phyloP scores from a whole-genome alignment of 345 rosid species.

The Gynandropsis gynandra region DNA sequence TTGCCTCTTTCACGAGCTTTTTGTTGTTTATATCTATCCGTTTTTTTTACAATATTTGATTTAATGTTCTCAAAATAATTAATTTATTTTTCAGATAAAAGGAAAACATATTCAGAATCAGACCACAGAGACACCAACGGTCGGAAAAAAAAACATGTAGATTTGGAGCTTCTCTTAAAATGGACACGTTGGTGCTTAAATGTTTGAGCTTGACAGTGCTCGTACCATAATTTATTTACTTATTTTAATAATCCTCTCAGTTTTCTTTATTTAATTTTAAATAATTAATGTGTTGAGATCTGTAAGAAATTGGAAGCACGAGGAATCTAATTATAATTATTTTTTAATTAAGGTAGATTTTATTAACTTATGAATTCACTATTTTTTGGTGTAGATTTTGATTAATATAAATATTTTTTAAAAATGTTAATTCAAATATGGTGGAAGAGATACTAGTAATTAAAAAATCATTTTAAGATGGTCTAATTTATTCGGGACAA shows the following conservation, averaged over 20 bases:
- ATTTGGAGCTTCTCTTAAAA: slow-evolving; percentile 16
- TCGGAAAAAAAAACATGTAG: slow-evolving; percentile 15
- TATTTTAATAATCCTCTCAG: slow-evolving; percentile 7
- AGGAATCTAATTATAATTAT: too few species aligned
- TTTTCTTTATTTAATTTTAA: not conserved
- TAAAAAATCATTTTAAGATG: too few species aligned
- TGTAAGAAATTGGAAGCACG: slow-evolving; percentile 10
- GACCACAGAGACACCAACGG: slow-evolving; percentile 25
- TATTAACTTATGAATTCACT: too few species aligned
- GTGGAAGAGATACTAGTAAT: too few species aligned
- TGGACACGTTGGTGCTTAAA: slow-evolving; percentile 25
- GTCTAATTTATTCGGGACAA: too few species aligned
- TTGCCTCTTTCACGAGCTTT: slow-evolving; percentile 26
- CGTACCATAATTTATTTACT: slow-evolving; percentile 12
- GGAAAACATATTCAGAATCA: slow-evolving; percentile 16
- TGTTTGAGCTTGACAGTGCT: slow-evolving; percentile 28
- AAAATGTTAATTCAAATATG: too few species aligned
- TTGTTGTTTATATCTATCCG: slow-evolving; percentile 8
- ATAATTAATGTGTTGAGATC: slow-evolving; percentile 24
- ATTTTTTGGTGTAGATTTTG: too few species aligned
- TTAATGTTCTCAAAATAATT: too few species aligned
- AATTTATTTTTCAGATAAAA: slow-evolving; percentile 10
- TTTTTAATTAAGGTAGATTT: too few species aligned
- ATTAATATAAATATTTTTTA: too few species aligned
- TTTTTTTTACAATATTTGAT: slow-evolving; percentile 1